Conservation (phyloP, 1,284 basidiomycete species). For the Cutaneotrichosporon dermatis region DNA sequence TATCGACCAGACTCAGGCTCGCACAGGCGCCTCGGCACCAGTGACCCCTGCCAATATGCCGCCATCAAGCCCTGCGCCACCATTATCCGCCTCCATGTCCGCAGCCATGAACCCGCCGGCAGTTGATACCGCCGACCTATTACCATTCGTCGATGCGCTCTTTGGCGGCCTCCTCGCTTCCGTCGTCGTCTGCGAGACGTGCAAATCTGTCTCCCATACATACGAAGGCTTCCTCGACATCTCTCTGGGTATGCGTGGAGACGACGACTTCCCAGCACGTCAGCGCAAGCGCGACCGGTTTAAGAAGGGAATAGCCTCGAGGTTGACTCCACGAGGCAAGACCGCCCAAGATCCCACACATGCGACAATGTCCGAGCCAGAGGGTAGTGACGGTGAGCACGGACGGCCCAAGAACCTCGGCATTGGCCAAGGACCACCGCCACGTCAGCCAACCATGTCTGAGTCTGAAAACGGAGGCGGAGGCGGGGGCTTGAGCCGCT, state of each 20-base stretch:
- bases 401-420: constrained; percentile 1
- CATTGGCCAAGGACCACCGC: neutral
- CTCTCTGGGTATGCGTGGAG: constrained; percentile 71
- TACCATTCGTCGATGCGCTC: constrained; percentile 78
- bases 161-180: constrained; percentile 83
- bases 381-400: constrained; percentile 32
- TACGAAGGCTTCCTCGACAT: constrained; percentile 92
- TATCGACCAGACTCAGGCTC: neutral
- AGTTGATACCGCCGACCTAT: constrained; percentile 36
- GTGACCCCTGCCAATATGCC: neutral
- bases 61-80: neutral
- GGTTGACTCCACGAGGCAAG: constrained; percentile 46
- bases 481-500: neutral
- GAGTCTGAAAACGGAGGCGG: neutral
- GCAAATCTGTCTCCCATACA: constrained; percentile 77
- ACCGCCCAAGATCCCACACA: constrained; percentile 30
- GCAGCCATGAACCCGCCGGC: neutral
- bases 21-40: neutral
- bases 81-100: neutral
- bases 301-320: constrained; percentile 53
- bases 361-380: constrained; percentile 34
- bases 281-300: constrained; percentile 59
- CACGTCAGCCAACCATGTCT: neutral
- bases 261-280: constrained; percentile 12
- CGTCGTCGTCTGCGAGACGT: constrained; percentile 87